phyloP scores from a whole-genome alignment of 164 flowering plant genomes.

The Chloranthus sessilifolius region DNA sequence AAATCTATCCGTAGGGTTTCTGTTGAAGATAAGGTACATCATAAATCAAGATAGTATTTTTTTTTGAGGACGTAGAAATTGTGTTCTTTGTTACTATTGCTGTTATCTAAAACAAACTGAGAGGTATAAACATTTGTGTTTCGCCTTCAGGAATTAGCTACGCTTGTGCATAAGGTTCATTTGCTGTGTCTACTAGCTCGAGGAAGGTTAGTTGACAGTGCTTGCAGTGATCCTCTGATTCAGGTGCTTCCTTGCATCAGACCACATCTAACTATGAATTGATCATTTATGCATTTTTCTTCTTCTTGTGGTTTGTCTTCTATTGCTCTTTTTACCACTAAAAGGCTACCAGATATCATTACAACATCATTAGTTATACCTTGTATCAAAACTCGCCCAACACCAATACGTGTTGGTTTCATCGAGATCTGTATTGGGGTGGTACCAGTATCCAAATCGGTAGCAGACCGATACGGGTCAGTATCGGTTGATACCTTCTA shows the following conservation, averaged over 20 bases:
- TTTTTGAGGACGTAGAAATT: no score
- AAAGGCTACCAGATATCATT: no score
- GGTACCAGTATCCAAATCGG: no score
- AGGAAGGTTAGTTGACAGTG: slow-evolving; percentile 78
- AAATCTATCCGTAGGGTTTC: slow-evolving; percentile 59
- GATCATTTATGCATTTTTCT: background rate
- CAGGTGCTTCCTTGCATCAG: slow-evolving; percentile 49
- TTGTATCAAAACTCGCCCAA: no score
- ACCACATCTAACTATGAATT: background rate
- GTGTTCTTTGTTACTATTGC: background rate
- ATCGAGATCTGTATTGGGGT: no score
- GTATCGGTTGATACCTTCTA: no score
- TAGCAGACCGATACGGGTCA: no score
- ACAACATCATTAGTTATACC: no score
- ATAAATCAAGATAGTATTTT: background rate
- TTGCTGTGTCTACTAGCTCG: slow-evolving; percentile 85
- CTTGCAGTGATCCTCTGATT: slow-evolving; percentile 85
- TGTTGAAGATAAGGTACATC: slow-evolving; percentile 75
- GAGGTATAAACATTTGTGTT: background rate
- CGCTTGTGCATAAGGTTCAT: slow-evolving; percentile 85
- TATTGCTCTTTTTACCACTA: background rate
- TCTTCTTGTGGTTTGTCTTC: background rate
- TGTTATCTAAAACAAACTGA: background rate
- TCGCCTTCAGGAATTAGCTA: slow-evolving; percentile 66
- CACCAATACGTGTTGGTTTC: no score